These are phyloP conservation scores for Chaetomiaceae sp. DNA, from an alignment of 2,329 filamentous ascomycete genomes.

Conservation along the genomic window DNA sequence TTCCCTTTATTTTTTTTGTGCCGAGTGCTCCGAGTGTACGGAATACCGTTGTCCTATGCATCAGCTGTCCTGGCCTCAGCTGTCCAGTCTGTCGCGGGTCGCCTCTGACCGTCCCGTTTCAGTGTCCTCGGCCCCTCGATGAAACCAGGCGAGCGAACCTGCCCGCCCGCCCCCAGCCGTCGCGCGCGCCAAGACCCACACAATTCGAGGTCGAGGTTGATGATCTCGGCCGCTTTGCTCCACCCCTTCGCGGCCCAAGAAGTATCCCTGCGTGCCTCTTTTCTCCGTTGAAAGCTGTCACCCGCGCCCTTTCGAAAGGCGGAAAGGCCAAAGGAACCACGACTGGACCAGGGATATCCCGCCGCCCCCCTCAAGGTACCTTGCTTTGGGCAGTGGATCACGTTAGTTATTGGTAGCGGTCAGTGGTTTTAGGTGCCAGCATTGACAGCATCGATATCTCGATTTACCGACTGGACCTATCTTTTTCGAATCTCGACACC, in stretches of 20 bases:
- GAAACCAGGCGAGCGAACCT: slow-evolving; percentile 16
- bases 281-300: slow-evolving; percentile 14
- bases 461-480: slow-evolving; percentile 1
- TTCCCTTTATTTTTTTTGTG: too few species aligned
- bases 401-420: neutral
- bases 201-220: slow-evolving; percentile 22
- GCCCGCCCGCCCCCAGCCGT: slow-evolving; percentile 17
- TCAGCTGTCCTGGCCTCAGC: neutral
- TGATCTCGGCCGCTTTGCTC: slow-evolving; percentile 14
- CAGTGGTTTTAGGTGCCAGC: neutral
- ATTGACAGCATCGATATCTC: slow-evolving; percentile 3
- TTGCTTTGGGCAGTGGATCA: too few species aligned
- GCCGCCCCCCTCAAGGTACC: too few species aligned
- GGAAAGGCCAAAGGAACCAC: neutral
- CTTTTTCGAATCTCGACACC: neutral
- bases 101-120: slow-evolving; percentile 20
- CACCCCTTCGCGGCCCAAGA: slow-evolving; percentile 7
- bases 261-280: slow-evolving; percentile 17
- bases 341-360: neutral
- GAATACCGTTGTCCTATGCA: neutral
- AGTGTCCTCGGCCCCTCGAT: slow-evolving; percentile 17
- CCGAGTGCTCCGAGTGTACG: too few species aligned
- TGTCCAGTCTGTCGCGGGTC: slow-evolving; percentile 10
- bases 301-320: slow-evolving; percentile 13
- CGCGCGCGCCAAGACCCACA: slow-evolving; percentile 21